phyloP scores from a whole-genome alignment of 1,284 basidiomycete genomes.

The Meripilus lineatus region DNA sequence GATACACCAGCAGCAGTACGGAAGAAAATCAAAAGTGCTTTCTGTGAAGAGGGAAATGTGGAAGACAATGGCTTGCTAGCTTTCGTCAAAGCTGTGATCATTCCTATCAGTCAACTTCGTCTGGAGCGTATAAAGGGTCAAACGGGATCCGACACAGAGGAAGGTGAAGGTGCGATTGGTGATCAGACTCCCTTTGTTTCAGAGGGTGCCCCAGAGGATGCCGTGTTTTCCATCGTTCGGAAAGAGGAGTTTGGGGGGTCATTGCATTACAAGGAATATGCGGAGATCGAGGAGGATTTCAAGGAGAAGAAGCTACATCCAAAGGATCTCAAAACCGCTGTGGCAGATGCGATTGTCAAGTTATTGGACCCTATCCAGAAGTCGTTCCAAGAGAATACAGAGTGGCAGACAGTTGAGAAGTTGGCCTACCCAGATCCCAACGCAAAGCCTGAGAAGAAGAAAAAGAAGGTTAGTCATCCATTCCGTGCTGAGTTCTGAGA shows the following conservation, averaged over 20 bases:
- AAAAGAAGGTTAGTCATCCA: slow-evolving; percentile 44
- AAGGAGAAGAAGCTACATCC: slow-evolving; percentile 79
- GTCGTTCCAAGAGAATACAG: slow-evolving; percentile 70
- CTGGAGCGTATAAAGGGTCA: slow-evolving; percentile 48
- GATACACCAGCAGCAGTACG: slow-evolving; percentile 82
- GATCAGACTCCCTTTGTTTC: slow-evolving; percentile 58
- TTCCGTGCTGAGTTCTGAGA: background rate
- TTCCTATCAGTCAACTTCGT: slow-evolving; percentile 81
- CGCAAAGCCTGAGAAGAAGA: slow-evolving; percentile 57
- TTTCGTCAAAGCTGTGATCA: slow-evolving; percentile 85
- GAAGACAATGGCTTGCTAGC: slow-evolving; percentile 90
- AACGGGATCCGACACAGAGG: slow-evolving; percentile 33
- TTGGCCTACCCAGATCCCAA: slow-evolving; percentile 84
- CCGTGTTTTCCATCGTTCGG: slow-evolving; percentile 77
- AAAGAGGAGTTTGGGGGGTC: slow-evolving; percentile 83
- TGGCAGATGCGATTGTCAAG: slow-evolving; percentile 74
- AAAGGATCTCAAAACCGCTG: slow-evolving; percentile 83
- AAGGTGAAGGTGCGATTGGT: slow-evolving; percentile 38
- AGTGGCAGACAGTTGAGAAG: slow-evolving; percentile 78
- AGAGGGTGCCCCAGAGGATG: slow-evolving; percentile 72
- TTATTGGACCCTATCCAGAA: slow-evolving; percentile 82
- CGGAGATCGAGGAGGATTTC: slow-evolving; percentile 75
- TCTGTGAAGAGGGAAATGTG: slow-evolving; percentile 92
- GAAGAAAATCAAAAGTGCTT: slow-evolving; percentile 89
- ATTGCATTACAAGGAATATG: slow-evolving; percentile 70